Evolutionary conservation across 2,329 filamentous ascomycete species (phyloP).

Genomic region (Neonectria faginata): DNA sequence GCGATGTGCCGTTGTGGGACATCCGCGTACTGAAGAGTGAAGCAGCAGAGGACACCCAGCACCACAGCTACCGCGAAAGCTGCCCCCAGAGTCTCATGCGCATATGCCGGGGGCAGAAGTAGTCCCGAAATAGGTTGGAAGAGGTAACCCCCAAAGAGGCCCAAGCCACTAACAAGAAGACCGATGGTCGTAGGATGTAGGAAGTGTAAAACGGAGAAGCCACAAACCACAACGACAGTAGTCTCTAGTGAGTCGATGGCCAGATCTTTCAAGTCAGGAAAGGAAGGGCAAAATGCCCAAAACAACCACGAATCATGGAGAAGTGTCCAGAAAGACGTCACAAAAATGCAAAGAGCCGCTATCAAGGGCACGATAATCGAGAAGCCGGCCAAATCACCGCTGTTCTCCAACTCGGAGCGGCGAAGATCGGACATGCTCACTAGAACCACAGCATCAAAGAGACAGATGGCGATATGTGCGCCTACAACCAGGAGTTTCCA

Average conservation of each 20-base stretch:
- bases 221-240: conserved; percentile 6
- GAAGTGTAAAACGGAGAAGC: conserved; percentile 4
- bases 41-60: too few species aligned
- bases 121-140: conserved; percentile 14
- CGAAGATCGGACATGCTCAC: conserved; percentile 17
- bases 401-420: conserved; percentile 9
- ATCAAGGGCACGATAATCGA: conserved; percentile 10
- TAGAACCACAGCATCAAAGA: conserved; percentile 8
- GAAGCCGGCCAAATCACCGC: conserved; percentile 8
- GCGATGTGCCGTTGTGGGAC: too few species aligned
- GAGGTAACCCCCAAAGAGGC: conserved; percentile 14
- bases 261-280: conserved; percentile 13
- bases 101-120: conserved; percentile 9
- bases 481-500: conserved; percentile 3
- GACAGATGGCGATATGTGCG: conserved; percentile 12
- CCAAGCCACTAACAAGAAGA: conserved; percentile 16
- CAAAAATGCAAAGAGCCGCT: conserved; percentile 14
- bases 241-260: conserved; percentile 14
- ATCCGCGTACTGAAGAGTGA: too few species aligned
- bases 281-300: conserved; percentile 12
- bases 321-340: conserved; percentile 14
- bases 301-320: conserved; percentile 9
- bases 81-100: conserved; percentile 7
- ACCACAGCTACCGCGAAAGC: too few species aligned
- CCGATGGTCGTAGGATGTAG: conserved; percentile 11